These are phyloP conservation scores for Spatholobus suberectus DNA, from an alignment of 306 rosid genomes.

Conservation along the genomic window DNA sequence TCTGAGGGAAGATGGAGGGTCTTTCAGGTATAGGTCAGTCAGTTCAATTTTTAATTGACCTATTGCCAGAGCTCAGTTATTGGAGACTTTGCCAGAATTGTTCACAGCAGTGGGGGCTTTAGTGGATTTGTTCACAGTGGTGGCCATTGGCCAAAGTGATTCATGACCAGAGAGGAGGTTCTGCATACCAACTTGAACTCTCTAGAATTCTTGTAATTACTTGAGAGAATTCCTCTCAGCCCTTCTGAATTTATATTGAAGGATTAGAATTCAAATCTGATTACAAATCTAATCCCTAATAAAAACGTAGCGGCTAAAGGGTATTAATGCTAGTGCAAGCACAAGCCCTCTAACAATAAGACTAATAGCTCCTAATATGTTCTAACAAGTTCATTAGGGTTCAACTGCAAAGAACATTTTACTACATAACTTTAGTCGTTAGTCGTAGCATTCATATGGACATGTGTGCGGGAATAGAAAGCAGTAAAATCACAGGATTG, in stretches of 20 bases:
- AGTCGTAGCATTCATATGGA: constrained; percentile 3
- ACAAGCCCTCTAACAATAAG: background rate
- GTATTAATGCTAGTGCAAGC: background rate
- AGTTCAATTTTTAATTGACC: background rate
- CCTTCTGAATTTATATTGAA: background rate
- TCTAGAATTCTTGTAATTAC: background rate
- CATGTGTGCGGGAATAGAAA: constrained; percentile 1
- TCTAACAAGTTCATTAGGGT: background rate
- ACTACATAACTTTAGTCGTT: background rate
- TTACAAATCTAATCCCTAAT: background rate
- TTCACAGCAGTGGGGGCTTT: background rate
- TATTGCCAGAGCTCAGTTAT: background rate
- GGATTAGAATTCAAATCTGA: background rate
- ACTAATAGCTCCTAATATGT: background rate
- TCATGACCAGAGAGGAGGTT: background rate
- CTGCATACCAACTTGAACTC: background rate
- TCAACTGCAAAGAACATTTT: constrained; percentile 7
- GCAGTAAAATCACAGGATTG: constrained; percentile 18
- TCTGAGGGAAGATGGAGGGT: background rate
- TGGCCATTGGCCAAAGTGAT: background rate
- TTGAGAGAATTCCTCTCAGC: background rate
- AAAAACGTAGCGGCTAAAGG: background rate
- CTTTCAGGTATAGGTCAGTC: background rate
- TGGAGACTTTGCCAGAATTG: background rate
- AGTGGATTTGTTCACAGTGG: background rate